Evolutionary conservation across 2,329 filamentous ascomycete species (phyloP).

Genomic region (Alternaria consortialis): DNA sequence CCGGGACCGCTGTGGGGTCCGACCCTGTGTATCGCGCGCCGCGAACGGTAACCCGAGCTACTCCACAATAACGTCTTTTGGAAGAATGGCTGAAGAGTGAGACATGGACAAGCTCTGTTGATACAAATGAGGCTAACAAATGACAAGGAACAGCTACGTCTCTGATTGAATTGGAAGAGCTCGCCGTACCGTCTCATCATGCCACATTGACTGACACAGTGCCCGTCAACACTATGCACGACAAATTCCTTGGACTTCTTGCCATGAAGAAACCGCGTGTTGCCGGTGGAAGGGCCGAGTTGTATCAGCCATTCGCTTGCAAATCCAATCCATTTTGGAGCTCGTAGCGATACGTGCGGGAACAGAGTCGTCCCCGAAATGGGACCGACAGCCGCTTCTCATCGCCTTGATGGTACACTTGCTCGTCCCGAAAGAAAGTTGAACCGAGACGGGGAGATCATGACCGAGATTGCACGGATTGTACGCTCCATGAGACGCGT

Average conservation of each 20-base stretch:
- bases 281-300: slow-evolving; percentile 7
- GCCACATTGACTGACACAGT: neutral
- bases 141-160: neutral
- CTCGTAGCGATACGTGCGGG: slow-evolving; percentile 3
- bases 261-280: slow-evolving; percentile 1
- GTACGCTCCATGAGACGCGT: neutral
- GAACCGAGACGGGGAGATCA: slow-evolving; percentile 1
- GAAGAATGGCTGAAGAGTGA: neutral
- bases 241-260: slow-evolving; percentile 3
- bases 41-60: neutral
- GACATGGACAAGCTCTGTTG: neutral
- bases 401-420: neutral
- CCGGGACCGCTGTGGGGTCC: slow-evolving; percentile 6
- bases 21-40: neutral
- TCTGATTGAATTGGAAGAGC: slow-evolving; percentile 3
- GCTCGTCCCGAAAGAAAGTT: neutral
- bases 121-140: neutral
- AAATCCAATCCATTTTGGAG: neutral
- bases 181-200: neutral
- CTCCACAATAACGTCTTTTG: neutral
- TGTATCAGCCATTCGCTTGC: slow-evolving; percentile 7
- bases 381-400: slow-evolving; percentile 2
- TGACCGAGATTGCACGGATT: slow-evolving; percentile 8
- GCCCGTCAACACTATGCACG: slow-evolving; percentile 1
- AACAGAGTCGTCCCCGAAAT: neutral